Evolutionary conservation across 768 basidiomycete genomes (phyloP), one percentile per base, ranked within the genome.

Genomic region (Panellus pusillus): DNA sequence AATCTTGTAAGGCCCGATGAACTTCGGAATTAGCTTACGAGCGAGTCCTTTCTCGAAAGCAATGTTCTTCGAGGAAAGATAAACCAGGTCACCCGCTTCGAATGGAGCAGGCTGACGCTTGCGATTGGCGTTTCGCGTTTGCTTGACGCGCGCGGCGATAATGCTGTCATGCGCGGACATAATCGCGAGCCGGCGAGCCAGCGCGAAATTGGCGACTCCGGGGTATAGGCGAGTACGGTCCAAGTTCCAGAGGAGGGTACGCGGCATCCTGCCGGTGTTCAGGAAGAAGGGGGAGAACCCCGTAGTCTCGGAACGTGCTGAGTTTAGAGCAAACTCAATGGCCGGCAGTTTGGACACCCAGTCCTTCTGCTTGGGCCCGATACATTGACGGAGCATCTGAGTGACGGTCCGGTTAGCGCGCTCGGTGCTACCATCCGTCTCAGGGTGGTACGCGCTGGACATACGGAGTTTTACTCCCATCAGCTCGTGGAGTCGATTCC

Each of bases 1-100:
- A 31, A 71, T 59, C 11, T 47, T 51, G 49, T 62, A 70, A 0
- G 70, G 71, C 5, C 71, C 70, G 28, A 70, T 63, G 46, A 47
- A 72, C 47, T 68, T 68, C 0, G 69, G 71, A 4, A 61, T 47
- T 0, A 72, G 57, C 41, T 72, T 72, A 0, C 61, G 55, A 6
- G 67, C 64, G 11, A 57, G 31, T 28, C 62, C 56, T 27, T 67
- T 69, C 3, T 63, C 69, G 13, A 70, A 35, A 0, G 35, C 40
- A 5, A 71, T 51, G 41, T 72, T 71, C 29, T 64, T 55, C 0
- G 67, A 69, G 0, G 67, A 67, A 0, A 71, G 19, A 32, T 70
- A 71, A 0, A 47, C 32, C 18, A 47, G 11, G 27, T 24, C 46
- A 9, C 29, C 46, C 35, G 36, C 43, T n/a, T 44, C 36, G 28